phyloP scores from a whole-genome alignment of 768 basidiomycete genomes.

The Boletus rubescentipes region DNA sequence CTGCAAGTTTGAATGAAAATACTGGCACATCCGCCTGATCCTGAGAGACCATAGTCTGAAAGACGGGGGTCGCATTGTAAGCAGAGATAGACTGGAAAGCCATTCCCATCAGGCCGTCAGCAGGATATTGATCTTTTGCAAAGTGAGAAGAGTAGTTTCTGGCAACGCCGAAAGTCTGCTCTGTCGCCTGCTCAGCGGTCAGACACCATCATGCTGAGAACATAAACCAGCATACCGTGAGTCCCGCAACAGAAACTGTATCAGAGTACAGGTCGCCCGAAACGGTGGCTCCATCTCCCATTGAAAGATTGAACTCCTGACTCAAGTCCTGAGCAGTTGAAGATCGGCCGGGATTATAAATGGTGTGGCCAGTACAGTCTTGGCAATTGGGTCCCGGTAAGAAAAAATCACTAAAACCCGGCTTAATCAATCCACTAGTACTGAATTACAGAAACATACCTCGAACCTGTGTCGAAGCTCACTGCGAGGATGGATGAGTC shows the following conservation, averaged over 20 bases:
- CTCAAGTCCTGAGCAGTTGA: conserved; percentile 3
- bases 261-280: conserved; percentile 12
- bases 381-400: conserved; percentile 25
- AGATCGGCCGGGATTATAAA: conserved; percentile 30
- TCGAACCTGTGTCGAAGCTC: conserved; percentile 29
- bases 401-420: conserved; percentile 25
- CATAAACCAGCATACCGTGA: conserved; percentile 2
- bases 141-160: conserved; percentile 6
- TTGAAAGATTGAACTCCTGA: neutral
- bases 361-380: conserved; percentile 29
- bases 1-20: conserved; percentile 50
- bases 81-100: conserved; percentile 40
- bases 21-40: conserved; percentile 29
- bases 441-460: conserved; percentile 2
- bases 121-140: neutral
- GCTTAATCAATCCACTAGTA: neutral
- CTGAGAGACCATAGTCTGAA: conserved; percentile 42
- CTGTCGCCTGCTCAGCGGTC: conserved; percentile 4
- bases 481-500: conserved; percentile 4
- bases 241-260: conserved; percentile 9
- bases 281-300: neutral
- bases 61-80: conserved; percentile 35
- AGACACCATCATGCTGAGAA: neutral
- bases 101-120: conserved; percentile 40
- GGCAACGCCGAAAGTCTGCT: conserved; percentile 18